These are phyloP conservation scores for Coelastrella sp. DNA, from an alignment of 139 green algal genomes.

Conservation along the genomic window DNA sequence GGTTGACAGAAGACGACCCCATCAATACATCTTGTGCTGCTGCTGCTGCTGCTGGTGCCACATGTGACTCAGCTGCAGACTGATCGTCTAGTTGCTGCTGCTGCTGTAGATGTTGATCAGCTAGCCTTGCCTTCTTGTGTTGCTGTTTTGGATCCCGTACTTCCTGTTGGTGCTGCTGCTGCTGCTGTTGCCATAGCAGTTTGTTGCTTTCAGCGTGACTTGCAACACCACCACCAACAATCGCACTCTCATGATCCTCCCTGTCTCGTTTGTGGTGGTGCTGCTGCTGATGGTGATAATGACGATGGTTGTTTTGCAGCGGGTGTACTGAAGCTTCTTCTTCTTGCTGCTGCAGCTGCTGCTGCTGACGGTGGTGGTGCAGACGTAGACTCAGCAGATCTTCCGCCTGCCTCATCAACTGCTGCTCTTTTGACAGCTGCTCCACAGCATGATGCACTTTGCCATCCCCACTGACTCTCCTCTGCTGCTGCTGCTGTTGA, in stretches of 20 bases:
- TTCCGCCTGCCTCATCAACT: slow-evolving; percentile 17
- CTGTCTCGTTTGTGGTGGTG: not conserved
- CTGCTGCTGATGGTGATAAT: slow-evolving; percentile 29
- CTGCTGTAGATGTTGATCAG: too few species aligned
- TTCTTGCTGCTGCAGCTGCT: slow-evolving; percentile 2
- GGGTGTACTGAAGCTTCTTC: slow-evolving; percentile 18
- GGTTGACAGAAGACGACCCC: not conserved
- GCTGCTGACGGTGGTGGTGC: slow-evolving; percentile 6
- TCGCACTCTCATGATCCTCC: too few species aligned
- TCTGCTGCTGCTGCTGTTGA: slow-evolving; percentile 19
- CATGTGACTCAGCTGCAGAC: not conserved
- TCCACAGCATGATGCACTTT: not conserved
- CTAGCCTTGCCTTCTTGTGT: not conserved
- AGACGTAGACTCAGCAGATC: slow-evolving; percentile 5
- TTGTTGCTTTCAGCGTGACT: not conserved
- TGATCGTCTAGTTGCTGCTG: not conserved
- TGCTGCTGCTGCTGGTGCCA: not conserved
- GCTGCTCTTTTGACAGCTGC: not conserved
- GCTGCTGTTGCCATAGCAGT: not conserved
- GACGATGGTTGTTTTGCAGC: not conserved
- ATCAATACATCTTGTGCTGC: not conserved
- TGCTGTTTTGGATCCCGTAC: not conserved
- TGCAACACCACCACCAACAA: too few species aligned
- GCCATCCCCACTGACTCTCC: not conserved
- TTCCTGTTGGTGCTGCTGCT: slow-evolving; percentile 10